Percentiles rank a stretch among this genome's conserved stretches.
Conservation (phyloP, 805 yeast genomes). For the Saccharomycopsis malanga region DNA sequence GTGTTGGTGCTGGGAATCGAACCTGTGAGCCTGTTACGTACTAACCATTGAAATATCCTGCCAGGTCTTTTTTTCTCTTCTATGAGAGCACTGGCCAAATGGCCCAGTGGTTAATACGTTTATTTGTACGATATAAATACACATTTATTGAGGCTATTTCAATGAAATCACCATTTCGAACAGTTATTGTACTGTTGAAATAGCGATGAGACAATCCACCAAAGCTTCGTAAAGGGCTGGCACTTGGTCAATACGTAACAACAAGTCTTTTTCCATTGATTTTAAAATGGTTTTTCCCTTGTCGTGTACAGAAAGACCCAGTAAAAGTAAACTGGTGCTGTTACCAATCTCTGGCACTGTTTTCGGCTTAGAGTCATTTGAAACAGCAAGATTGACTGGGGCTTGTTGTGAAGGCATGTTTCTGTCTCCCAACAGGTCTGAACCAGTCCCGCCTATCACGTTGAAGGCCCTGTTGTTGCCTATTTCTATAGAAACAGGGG, state of each 20-base stretch:
- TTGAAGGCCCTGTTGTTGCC: constrained; percentile 5
- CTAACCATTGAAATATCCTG: too few relatives aligned
- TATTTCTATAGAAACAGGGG: constrained; percentile 34
- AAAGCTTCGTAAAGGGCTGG: constrained; percentile 11
- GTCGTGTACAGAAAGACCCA: constrained; percentile 13
- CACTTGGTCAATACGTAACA: background rate
- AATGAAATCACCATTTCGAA: too few relatives aligned
- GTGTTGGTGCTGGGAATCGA: too few relatives aligned
- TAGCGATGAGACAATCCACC: constrained; percentile 3
- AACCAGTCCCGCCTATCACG: too few relatives aligned
- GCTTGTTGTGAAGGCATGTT: background rate
- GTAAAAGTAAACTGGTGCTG: constrained; percentile 8
- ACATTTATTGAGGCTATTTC: too few relatives aligned
- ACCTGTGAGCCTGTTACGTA: too few relatives aligned
- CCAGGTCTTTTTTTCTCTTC: too few relatives aligned
- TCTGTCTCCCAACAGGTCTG: background rate
- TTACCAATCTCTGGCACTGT: constrained; percentile 20
- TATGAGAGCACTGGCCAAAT: too few relatives aligned
- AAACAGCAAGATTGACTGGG: background rate
- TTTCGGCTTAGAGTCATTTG: background rate
- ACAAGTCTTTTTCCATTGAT: constrained; percentile 13
- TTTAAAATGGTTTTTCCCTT: constrained; percentile 17
- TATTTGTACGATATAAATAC: too few relatives aligned
- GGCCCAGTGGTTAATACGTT: too few relatives aligned
- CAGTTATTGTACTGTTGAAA: too few relatives aligned